Percentiles rank a stretch among this genome's conserved stretches.
Evolutionary conservation across 192 early-diverging fungal genomes (phyloP).

Genomic region (Backusella tarrabulga): DNA sequence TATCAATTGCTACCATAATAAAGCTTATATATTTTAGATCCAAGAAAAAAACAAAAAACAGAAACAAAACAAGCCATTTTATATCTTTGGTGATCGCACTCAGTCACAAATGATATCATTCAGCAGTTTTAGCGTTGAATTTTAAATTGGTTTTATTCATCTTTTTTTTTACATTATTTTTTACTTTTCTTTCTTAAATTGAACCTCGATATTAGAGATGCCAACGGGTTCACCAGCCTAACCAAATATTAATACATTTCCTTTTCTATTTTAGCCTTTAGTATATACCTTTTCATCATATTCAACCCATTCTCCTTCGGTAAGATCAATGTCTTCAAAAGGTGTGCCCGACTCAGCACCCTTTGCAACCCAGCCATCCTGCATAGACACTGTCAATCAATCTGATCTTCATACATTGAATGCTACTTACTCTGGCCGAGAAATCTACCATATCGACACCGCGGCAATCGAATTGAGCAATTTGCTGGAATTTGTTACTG

Average conservation of each 20-base stretch:
- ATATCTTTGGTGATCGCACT: not conserved
- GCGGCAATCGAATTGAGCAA: slow-evolving; percentile 76
- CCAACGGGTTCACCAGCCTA: slow-evolving; percentile 63
- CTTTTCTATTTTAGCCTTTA: not conserved
- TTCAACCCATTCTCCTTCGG: slow-evolving; percentile 83
- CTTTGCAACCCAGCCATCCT: slow-evolving; percentile 58
- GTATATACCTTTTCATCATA: slow-evolving; percentile 80
- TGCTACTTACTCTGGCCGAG: slow-evolving; percentile 49
- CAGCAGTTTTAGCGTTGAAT: not conserved
- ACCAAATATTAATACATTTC: not conserved
- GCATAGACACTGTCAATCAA: not conserved
- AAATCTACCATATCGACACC: slow-evolving; percentile 83
- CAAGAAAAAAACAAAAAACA: not conserved
- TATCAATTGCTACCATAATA: not conserved
- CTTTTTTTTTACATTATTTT: not conserved
- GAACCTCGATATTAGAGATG: slow-evolving; percentile 55
- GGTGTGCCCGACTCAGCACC: slow-evolving; percentile 65
- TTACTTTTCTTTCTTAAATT: slow-evolving; percentile 59
- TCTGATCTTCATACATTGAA: not conserved
- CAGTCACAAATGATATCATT: slow-evolving; percentile 4
- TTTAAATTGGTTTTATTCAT: not conserved
- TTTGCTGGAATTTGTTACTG: slow-evolving; percentile 57
- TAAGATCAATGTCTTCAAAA: slow-evolving; percentile 81
- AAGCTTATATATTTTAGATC: not conserved
- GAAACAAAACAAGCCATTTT: not conserved